A percentile compares a stretch with the other conserved stretches of the same genome.
phyloP scores from a whole-genome alignment of 768 basidiomycete species.

The Lactarius vividus region DNA sequence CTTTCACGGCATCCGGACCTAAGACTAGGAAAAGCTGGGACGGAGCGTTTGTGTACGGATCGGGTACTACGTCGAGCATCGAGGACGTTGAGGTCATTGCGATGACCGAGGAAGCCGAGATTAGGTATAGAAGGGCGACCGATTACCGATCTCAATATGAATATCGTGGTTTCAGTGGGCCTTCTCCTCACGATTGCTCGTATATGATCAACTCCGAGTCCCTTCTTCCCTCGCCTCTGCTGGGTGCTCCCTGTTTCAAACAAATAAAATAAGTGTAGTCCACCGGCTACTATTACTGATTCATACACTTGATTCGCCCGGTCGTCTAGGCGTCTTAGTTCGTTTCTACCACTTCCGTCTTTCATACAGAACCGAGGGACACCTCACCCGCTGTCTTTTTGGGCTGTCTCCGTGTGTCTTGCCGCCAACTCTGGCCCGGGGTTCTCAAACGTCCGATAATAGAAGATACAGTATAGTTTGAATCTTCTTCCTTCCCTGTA shows the following conservation, averaged over 20 bases:
- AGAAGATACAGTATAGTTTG: constrained; percentile 15
- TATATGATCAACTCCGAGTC: constrained; percentile 9
- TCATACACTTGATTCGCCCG: constrained; percentile 1
- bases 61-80: constrained; percentile 16
- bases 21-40: constrained; percentile 8
- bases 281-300: constrained; percentile 2
- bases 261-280: not conserved
- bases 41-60: constrained; percentile 1
- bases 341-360: not conserved
- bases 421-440: not conserved
- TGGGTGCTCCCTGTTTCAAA: constrained; percentile 13
- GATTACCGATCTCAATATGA: constrained; percentile 14
- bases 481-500: constrained; percentile 12
- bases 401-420: not conserved
- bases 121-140: constrained; percentile 17
- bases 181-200: constrained; percentile 19
- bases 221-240: constrained; percentile 8
- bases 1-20: not conserved
- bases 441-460: constrained; percentile 2
- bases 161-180: constrained; percentile 12
- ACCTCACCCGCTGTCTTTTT: constrained; percentile 1
- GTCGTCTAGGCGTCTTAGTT: not conserved
- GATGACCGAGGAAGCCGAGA: constrained; percentile 8
- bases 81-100: constrained; percentile 2
- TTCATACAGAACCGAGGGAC: not conserved